These are phyloP conservation scores for Pseudogymnoascus sp. DNA, from an alignment of 2,329 filamentous ascomycete species.

Conservation along the genomic window DNA sequence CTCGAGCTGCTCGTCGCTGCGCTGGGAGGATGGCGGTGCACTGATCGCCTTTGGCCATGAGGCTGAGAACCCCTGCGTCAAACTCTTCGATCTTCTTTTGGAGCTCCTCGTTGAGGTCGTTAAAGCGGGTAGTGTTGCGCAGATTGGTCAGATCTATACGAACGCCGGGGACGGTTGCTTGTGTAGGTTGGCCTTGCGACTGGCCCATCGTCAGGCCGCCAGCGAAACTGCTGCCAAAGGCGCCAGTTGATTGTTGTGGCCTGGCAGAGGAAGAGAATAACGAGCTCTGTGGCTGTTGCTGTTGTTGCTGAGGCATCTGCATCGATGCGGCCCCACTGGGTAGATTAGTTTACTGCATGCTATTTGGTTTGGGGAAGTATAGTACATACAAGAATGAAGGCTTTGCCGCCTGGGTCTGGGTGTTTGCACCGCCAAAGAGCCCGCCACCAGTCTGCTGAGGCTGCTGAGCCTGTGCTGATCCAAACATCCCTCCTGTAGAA, in stretches of 20 bases:
- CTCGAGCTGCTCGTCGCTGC: slow-evolving; percentile 57
- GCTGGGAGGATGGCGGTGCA: slow-evolving; percentile 62
- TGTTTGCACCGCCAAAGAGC: slow-evolving; percentile 21
- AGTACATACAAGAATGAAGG: slow-evolving; percentile 28
- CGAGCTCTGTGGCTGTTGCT: slow-evolving; percentile 19
- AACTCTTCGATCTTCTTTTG: slow-evolving; percentile 72
- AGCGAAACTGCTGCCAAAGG: slow-evolving; percentile 24
- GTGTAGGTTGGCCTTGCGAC: slow-evolving; percentile 33
- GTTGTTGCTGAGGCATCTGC: slow-evolving; percentile 22
- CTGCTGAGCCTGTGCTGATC: slow-evolving; percentile 16
- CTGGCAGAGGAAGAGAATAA: slow-evolving; percentile 32
- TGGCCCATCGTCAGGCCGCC: slow-evolving; percentile 43
- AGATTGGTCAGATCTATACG: slow-evolving; percentile 74
- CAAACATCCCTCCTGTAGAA: slow-evolving; percentile 29
- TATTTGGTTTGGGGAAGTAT: slow-evolving; percentile 11
- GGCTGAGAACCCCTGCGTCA: slow-evolving; percentile 72
- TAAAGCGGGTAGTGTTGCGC: slow-evolving; percentile 82
- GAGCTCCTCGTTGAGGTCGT: slow-evolving; percentile 76
- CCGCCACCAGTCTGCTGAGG: slow-evolving; percentile 13
- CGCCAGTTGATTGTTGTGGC: slow-evolving; percentile 8
- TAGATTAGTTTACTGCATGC: slow-evolving; percentile 3
- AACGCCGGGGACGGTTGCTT: slow-evolving; percentile 60
- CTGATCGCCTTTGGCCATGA: slow-evolving; percentile 72
- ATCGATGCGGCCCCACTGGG: slow-evolving; percentile 24
- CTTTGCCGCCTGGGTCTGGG: slow-evolving; percentile 25